phyloP scores from a whole-genome alignment of 169 alveolate genomes.

The Plasmodium vivax region DNA sequence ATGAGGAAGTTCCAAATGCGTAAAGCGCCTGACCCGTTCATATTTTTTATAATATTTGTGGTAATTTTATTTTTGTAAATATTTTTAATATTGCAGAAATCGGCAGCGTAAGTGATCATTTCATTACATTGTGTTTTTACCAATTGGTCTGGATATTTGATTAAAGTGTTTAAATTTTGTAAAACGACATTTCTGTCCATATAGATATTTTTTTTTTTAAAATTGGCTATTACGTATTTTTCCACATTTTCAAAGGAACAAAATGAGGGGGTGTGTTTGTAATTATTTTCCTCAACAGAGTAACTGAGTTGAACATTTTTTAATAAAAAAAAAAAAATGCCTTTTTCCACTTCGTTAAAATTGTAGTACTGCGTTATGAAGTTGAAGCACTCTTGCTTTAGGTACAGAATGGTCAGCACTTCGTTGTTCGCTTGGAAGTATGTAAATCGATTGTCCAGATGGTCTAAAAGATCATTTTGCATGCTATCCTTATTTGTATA shows the following conservation, averaged over 20 bases:
- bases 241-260: constrained; percentile 43
- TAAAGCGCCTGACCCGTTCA: constrained; percentile 41
- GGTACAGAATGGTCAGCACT: constrained; percentile 4
- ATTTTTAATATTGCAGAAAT: constrained; percentile 35
- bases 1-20: constrained; percentile 49
- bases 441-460: constrained; percentile 47
- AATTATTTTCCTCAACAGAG: constrained; percentile 15
- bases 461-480: constrained; percentile 10
- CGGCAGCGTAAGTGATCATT: constrained; percentile 31
- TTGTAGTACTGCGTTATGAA: constrained; percentile 24
- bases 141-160: constrained; percentile 62
- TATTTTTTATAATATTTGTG: constrained; percentile 37
- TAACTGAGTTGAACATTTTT: constrained; percentile 29
- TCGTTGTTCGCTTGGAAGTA: constrained; percentile 60
- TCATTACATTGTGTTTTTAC: constrained; percentile 31
- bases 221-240: constrained; percentile 47
- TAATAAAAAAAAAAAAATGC: constrained; percentile 36
- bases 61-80: constrained; percentile 48
- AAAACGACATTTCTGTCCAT: constrained; percentile 48
- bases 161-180: constrained; percentile 58
- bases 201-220: constrained; percentile 37
- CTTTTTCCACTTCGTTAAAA: constrained; percentile 30
- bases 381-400: constrained; percentile 57
- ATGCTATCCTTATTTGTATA: neutral
- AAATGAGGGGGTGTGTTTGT: neutral